Percentiles rank a stretch among this genome's conserved stretches.
Evolutionary conservation across 2,329 filamentous ascomycete species (phyloP).

Genomic region (Penicillium sp.): DNA sequence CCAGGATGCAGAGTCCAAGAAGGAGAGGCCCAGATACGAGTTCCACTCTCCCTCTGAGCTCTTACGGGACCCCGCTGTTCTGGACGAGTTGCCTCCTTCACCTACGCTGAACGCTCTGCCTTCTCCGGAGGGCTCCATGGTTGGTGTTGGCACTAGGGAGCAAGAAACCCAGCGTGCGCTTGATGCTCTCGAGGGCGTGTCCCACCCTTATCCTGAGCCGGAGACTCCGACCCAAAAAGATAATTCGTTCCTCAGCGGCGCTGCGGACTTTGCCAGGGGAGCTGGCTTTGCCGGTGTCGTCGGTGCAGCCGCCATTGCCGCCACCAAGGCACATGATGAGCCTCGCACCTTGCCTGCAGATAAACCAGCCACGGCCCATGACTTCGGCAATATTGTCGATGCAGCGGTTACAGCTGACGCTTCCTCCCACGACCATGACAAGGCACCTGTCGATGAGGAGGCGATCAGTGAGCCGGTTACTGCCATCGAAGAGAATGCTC

Average conservation of each 20-base stretch:
- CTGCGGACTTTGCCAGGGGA: conserved; percentile 3
- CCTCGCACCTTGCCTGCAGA: not conserved
- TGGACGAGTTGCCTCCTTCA: conserved; percentile 25
- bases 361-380: not conserved
- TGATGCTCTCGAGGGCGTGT: conserved; percentile 16
- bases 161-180: conserved; percentile 13
- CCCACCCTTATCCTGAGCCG: conserved; percentile 15
- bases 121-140: conserved; percentile 32
- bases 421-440: conserved; percentile 7
- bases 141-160: conserved; percentile 24
- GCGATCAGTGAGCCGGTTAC: conserved; percentile 11
- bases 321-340: conserved; percentile 11
- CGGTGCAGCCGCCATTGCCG: conserved; percentile 26
- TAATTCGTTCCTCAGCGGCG: not conserved
- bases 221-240: conserved; percentile 12
- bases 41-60: conserved; percentile 50
- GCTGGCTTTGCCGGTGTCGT: conserved; percentile 21
- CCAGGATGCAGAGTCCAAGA: conserved; percentile 29
- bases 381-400: conserved; percentile 18
- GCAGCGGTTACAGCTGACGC: conserved; percentile 17
- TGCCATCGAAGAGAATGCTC: conserved; percentile 12
- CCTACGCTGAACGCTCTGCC: conserved; percentile 25
- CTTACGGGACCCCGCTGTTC: conserved; percentile 37
- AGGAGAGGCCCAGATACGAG: conserved; percentile 45
- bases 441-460: not conserved